Conservation (phyloP, 306 rosid species). For the Lithocarpus polystachyus region DNA sequence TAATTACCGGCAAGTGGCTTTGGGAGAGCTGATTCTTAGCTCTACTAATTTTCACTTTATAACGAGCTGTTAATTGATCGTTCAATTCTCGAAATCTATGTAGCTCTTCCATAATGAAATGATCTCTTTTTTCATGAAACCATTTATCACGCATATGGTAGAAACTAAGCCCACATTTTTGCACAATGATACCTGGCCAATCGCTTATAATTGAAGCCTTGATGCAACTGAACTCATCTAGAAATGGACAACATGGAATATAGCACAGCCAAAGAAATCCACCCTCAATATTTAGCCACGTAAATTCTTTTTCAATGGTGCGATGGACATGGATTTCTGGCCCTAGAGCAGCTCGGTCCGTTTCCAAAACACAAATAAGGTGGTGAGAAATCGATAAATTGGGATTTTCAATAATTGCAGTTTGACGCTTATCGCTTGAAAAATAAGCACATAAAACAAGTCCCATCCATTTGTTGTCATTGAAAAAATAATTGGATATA, state of each 20-base stretch:
- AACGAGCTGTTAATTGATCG: no score
- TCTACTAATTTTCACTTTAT: no score
- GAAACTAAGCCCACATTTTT: no score
- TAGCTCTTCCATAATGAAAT: rapidly evolving
- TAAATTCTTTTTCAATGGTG: background rate
- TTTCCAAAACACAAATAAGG: background rate
- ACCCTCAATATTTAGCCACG: background rate
- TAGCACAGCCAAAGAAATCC: background rate
- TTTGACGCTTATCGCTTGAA: background rate
- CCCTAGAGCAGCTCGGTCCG: rapidly evolving
- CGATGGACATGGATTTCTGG: background rate
- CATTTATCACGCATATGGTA: no score
- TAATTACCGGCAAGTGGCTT: no score
- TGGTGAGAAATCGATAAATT: background rate
- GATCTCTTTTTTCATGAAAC: no score
- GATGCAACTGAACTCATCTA: background rate
- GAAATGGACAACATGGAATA: rapidly evolving
- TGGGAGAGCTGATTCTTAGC: no score
- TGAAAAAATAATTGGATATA: background rate
- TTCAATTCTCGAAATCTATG: rapidly evolving
- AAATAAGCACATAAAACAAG: background rate
- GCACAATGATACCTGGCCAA: background rate
- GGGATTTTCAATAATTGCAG: background rate
- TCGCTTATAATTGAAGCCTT: background rate
- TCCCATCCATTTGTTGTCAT: background rate